Conservation (phyloP, 2,329 filamentous ascomycete species). For the Aureobasidium sp. region DNA sequence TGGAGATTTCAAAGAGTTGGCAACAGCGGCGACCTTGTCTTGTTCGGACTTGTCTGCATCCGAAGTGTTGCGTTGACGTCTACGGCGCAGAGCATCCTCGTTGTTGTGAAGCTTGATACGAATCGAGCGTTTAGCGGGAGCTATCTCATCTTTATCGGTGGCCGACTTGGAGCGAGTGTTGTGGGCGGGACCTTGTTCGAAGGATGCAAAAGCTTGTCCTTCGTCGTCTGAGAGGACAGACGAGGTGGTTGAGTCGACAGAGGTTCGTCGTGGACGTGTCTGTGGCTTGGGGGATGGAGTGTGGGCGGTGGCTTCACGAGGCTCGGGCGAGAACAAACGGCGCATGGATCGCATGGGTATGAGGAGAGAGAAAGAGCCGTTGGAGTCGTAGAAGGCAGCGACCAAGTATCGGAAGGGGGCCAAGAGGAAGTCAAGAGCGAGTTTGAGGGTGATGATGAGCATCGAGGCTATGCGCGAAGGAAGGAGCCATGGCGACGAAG, state of each 20-base stretch:
- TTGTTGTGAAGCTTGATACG: conserved; percentile 76
- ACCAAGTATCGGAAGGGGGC: conserved; percentile 77
- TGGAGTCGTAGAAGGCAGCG: conserved; percentile 73
- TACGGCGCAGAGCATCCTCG: conserved; percentile 56
- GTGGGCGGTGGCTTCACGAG: background rate
- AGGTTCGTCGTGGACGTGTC: conserved; percentile 32
- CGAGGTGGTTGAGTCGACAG: conserved; percentile 47
- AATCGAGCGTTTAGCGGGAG: conserved; percentile 69
- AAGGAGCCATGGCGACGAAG: conserved; percentile 40
- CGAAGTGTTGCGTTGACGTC: conserved; percentile 16
- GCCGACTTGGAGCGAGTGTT: conserved; percentile 59
- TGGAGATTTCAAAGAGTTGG: conserved; percentile 84
- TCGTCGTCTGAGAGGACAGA: conserved; percentile 63
- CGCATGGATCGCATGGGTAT: conserved; percentile 55
- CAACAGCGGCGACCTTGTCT: conserved; percentile 43
- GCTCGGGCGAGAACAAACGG: conserved; percentile 7
- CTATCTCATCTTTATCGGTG: conserved; percentile 44
- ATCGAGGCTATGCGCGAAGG: conserved; percentile 64
- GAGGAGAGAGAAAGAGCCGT: conserved; percentile 72
- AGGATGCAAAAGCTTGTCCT: conserved; percentile 24
- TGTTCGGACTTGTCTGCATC: conserved; percentile 20
- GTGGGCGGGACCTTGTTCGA: conserved; percentile 39
- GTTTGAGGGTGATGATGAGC: conserved; percentile 68
- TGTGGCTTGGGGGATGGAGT: conserved; percentile 16
- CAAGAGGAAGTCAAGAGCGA: conserved; percentile 70